A percentile compares a stretch with the other conserved stretches of the same genome.
These are phyloP conservation scores for Mrakia gelida DNA, from an alignment of 768 basidiomycete species.

Conservation along the genomic window DNA sequence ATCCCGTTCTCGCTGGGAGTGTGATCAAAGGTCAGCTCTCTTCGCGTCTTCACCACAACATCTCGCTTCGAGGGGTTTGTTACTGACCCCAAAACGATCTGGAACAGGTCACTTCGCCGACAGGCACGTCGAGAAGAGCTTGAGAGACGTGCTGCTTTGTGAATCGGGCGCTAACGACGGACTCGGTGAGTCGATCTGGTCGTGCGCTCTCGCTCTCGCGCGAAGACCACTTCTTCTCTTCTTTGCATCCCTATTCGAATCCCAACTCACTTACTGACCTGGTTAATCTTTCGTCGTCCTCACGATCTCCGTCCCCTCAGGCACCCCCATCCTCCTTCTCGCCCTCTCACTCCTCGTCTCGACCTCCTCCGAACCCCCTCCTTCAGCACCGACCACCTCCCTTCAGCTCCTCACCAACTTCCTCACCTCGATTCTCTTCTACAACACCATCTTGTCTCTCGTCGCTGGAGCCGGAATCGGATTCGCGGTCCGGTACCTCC, in stretches of 20 bases:
- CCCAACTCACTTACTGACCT: no score
- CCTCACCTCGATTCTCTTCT: background rate
- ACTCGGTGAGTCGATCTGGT: background rate
- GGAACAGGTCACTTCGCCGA: background rate
- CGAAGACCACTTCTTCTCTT: background rate
- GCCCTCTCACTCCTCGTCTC: constrained; percentile 14
- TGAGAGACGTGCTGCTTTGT: background rate
- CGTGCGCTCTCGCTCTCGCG: no score
- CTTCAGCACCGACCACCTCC: background rate
- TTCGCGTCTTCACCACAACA: no score
- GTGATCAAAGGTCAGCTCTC: constrained; percentile 8
- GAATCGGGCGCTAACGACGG: constrained; percentile 14
- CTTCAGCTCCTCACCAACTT: background rate
- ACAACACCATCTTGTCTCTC: constrained; percentile 1
- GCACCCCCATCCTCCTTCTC: constrained; percentile 4
- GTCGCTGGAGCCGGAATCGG: background rate
- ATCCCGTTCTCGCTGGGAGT: constrained; percentile 11
- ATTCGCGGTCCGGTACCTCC: background rate
- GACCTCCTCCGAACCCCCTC: background rate
- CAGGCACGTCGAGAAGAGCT: constrained; percentile 3
- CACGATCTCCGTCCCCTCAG: background rate
- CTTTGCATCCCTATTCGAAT: background rate
- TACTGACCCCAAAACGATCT: no score
- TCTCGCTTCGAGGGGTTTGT: no score
- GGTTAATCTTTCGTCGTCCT: no score